A percentile compares a stretch with the other conserved stretches of the same genome.
These are phyloP conservation scores for Aspergillus puulaauensis DNA, from an alignment of 2,329 filamentous ascomycete genomes.

Conservation along the genomic window DNA sequence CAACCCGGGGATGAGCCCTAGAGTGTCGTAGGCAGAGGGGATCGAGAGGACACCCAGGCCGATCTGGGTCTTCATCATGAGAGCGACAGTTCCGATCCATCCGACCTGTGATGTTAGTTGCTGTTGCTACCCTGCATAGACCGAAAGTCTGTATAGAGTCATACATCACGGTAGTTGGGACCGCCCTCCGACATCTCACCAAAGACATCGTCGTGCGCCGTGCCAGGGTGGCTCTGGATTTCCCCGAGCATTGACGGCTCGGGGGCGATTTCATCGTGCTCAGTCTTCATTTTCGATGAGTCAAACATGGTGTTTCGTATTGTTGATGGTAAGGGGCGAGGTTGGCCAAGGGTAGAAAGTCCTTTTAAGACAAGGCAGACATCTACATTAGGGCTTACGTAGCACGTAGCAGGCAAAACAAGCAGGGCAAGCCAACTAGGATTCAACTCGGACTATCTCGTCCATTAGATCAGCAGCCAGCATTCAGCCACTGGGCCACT, in stretches of 20 bases:
- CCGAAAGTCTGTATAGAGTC: not conserved
- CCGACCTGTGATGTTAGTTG: conserved; percentile 29
- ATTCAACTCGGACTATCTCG: no score
- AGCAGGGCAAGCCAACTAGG: no score
- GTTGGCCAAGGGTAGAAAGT: no score
- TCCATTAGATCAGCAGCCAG: no score
- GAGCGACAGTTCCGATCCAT: conserved; percentile 44
- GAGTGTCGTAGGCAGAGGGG: conserved; percentile 44
- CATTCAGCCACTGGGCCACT: not conserved
- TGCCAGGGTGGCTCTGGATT: not conserved
- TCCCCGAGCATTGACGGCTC: not conserved
- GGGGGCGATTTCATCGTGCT: not conserved
- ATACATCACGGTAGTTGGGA: conserved; percentile 34
- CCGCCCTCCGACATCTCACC: conserved; percentile 34
- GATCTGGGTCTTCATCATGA: conserved; percentile 49
- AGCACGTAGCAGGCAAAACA: no score
- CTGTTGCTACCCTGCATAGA: no score
- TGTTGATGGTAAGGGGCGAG: no score
- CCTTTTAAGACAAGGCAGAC: no score
- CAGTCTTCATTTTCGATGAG: not conserved
- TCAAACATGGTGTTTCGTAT: not conserved
- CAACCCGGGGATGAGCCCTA: conserved; percentile 50
- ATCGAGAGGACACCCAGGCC: conserved; percentile 50
- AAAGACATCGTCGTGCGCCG: conserved; percentile 33
- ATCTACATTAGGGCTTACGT: no score